These are phyloP conservation scores for Ogataea angusta DNA, from an alignment of 805 yeast species.

Conservation along the genomic window DNA sequence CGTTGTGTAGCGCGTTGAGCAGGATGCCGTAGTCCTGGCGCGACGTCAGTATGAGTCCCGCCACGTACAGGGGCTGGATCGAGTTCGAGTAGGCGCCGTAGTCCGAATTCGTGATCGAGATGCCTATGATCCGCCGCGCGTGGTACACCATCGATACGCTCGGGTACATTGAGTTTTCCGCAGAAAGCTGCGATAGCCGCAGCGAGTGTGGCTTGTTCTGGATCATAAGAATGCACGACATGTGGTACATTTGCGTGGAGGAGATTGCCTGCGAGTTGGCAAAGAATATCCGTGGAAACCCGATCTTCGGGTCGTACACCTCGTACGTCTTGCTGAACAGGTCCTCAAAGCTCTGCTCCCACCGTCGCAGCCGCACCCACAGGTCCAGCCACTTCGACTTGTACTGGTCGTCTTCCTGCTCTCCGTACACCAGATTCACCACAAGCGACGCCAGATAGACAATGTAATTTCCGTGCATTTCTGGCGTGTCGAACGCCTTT, in stretches of 20 bases:
- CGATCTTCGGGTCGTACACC: constrained; percentile 27
- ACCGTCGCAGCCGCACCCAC: constrained; percentile 36
- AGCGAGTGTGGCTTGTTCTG: constrained; percentile 39
- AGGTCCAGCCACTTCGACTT: constrained; percentile 35
- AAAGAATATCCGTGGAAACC: constrained; percentile 38
- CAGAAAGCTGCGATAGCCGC: constrained; percentile 23
- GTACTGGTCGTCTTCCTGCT: constrained; percentile 28
- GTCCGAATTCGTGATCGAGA: constrained; percentile 31
- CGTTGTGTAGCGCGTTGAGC: constrained; percentile 22
- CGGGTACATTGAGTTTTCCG: constrained; percentile 6
- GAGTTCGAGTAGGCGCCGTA: constrained; percentile 27
- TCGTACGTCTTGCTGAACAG: constrained; percentile 34
- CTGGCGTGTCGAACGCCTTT: constrained; percentile 22
- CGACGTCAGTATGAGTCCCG: constrained; percentile 24
- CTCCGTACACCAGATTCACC: constrained; percentile 31
- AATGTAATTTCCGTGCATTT: constrained; percentile 39
- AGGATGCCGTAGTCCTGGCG: constrained; percentile 24
- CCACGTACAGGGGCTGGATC: constrained; percentile 28
- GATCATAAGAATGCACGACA: constrained; percentile 38
- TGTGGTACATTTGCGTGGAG: constrained; percentile 40
- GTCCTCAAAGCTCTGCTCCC: constrained; percentile 32
- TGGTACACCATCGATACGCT: constrained; percentile 33
- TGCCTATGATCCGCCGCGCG: constrained; percentile 37
- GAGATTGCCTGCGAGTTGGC: constrained; percentile 41
- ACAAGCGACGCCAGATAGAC: constrained; percentile 38